Percentiles rank a stretch among this genome's conserved stretches.
Conservation (phyloP, 139 green algal genomes). For the Auxenochlorella pyrenoidosa region DNA sequence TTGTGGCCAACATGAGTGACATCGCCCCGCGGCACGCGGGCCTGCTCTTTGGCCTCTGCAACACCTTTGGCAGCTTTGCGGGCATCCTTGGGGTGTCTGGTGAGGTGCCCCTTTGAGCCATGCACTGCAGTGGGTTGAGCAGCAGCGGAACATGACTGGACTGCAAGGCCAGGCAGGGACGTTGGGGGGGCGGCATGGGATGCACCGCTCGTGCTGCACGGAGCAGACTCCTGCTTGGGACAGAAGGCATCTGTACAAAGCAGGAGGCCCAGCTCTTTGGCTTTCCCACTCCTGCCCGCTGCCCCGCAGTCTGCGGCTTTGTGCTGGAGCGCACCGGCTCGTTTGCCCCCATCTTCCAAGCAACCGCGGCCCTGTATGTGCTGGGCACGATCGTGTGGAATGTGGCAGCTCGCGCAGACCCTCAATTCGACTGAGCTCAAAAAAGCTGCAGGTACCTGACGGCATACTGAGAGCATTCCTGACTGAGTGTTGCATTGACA, state of each 20-base stretch:
- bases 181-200: not conserved
- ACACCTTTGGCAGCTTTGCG: conserved; percentile 87
- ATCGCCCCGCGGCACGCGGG: conserved; percentile 83
- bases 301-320: conserved; percentile 69
- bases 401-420: conserved; percentile 60
- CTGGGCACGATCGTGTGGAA: conserved; percentile 77
- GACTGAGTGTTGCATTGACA: too few relatives aligned
- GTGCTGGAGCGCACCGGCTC: conserved; percentile 79
- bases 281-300: not conserved
- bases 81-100: conserved; percentile 77
- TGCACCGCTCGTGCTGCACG: not conserved
- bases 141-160: too few relatives aligned
- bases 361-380: conserved; percentile 83
- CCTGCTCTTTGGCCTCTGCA: conserved; percentile 90
- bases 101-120: not conserved
- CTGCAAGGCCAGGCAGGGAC: too few relatives aligned
- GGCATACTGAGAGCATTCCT: too few relatives aligned
- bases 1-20: conserved; percentile 91
- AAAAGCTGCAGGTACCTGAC: too few relatives aligned
- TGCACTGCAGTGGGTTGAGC: too few relatives aligned
- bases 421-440: conserved; percentile 55
- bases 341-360: conserved; percentile 81
- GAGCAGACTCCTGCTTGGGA: not conserved
- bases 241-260: too few relatives aligned
- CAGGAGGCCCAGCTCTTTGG: too few relatives aligned